Conservation (phyloP, 805 yeast species). For the Ogataea paraovalis region DNA sequence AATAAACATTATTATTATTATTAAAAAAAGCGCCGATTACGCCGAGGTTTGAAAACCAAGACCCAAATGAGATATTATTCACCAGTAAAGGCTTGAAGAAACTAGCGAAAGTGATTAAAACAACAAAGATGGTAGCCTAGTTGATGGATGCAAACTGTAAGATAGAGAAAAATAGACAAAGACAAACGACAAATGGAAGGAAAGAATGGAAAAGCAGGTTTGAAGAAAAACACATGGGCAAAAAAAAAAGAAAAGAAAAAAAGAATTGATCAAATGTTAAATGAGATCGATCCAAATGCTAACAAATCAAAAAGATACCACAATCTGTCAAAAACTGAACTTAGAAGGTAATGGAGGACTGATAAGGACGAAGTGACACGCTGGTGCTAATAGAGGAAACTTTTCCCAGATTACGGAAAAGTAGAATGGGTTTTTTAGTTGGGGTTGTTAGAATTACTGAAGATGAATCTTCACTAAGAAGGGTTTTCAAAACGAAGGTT, state of each 20-base stretch:
- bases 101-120: no score
- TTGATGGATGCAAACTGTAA: no score
- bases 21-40: no score
- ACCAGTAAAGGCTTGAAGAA: no score
- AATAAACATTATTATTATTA: no score
- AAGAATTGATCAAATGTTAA: background rate
- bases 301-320: background rate
- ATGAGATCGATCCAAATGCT: background rate
- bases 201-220: background rate
- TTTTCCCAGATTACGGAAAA: no score
- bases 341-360: background rate
- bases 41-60: no score
- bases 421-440: background rate
- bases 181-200: no score
- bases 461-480: background rate
- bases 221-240: background rate
- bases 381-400: background rate
- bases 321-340: background rate
- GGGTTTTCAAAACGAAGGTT: background rate
- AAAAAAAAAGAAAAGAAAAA: background rate
- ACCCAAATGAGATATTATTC: no score
- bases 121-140: no score
- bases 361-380: background rate
- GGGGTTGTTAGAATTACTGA: background rate
- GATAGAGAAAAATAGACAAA: no score